Evolutionary conservation across 169 alveolate species (phyloP).

Genomic region (Theileria sp.): DNA sequence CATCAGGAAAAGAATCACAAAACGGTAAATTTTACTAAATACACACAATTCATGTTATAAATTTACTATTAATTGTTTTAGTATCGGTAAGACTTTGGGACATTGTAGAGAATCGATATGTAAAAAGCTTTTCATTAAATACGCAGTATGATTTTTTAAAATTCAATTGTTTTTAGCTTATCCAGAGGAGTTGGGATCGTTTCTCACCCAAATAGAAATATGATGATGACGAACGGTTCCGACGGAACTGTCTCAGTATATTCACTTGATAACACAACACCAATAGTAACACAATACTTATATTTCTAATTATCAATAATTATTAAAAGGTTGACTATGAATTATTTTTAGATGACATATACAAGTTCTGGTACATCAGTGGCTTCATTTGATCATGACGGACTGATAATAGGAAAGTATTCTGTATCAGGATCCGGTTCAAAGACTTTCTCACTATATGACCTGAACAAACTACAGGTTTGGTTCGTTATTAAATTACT

Average conservation of each 20-base stretch:
- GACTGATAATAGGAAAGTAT: constrained; percentile 38
- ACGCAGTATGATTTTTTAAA: constrained; percentile 40
- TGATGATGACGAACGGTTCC: constrained; percentile 44
- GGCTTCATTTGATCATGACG: constrained; percentile 53
- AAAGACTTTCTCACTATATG: constrained; percentile 44
- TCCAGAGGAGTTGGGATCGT: constrained; percentile 54
- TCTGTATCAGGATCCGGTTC: neutral
- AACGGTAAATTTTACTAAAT: constrained; percentile 20
- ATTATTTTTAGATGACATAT: constrained; percentile 18
- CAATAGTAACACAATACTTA: constrained; percentile 32
- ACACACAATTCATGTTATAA: neutral
- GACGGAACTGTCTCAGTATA: constrained; percentile 34
- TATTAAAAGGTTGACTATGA: neutral
- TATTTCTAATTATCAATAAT: neutral
- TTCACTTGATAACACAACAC: constrained; percentile 44
- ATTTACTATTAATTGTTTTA: too few species aligned
- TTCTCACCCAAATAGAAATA: constrained; percentile 54
- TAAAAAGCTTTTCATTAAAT: constrained; percentile 40
- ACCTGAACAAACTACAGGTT: constrained; percentile 51
- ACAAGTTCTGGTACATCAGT: constrained; percentile 28
- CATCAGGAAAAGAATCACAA: constrained; percentile 41
- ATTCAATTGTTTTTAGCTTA: constrained; percentile 1
- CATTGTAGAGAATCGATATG: constrained; percentile 56
- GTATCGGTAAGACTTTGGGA: constrained; percentile 65
- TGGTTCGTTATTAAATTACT: neutral